Evolutionary conservation across 495 filamentous ascomycete genomes (phyloP).

Genomic region (Talaromyces nanjingensis): DNA sequence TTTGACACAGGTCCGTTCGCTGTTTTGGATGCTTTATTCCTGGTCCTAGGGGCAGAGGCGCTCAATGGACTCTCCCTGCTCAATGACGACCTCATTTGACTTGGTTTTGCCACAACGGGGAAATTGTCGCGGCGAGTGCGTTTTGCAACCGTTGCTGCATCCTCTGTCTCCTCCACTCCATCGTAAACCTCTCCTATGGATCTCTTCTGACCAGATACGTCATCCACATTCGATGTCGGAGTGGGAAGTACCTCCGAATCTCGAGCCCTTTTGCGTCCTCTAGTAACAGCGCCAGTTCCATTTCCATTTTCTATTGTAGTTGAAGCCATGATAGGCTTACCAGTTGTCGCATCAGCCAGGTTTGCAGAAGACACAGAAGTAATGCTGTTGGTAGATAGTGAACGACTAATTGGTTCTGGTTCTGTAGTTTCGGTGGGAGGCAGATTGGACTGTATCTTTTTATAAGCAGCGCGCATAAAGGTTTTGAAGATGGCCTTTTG

Average conservation of each 20-base stretch:
- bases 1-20: slow-evolving; percentile 10
- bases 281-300: slow-evolving; percentile 11
- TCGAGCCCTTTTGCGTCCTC: slow-evolving; percentile 7
- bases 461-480: slow-evolving; percentile 19
- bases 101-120: slow-evolving; percentile 16
- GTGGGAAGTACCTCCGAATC: slow-evolving; percentile 7
- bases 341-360: slow-evolving; percentile 18
- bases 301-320: slow-evolving; percentile 16
- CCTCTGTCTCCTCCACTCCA: slow-evolving; percentile 2
- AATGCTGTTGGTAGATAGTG: slow-evolving; percentile 34
- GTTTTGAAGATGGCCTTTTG: slow-evolving; percentile 22
- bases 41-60: slow-evolving; percentile 10
- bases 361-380: slow-evolving; percentile 39
- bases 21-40: slow-evolving; percentile 2
- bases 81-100: slow-evolving; percentile 20
- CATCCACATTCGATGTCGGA: slow-evolving; percentile 1
- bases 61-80: slow-evolving; percentile 8
- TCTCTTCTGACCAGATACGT: slow-evolving; percentile 9
- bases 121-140: slow-evolving; percentile 22
- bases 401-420: slow-evolving; percentile 10
- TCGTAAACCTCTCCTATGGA: slow-evolving; percentile 13
- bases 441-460: slow-evolving; percentile 14
- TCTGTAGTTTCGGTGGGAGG: slow-evolving; percentile 1
- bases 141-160: slow-evolving; percentile 15
- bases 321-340: slow-evolving; percentile 13